A percentile compares a stretch with the other conserved stretches of the same genome.
phyloP scores from a whole-genome alignment of 1,284 basidiomycete genomes.

The Tetrapyrgos nigripes region DNA sequence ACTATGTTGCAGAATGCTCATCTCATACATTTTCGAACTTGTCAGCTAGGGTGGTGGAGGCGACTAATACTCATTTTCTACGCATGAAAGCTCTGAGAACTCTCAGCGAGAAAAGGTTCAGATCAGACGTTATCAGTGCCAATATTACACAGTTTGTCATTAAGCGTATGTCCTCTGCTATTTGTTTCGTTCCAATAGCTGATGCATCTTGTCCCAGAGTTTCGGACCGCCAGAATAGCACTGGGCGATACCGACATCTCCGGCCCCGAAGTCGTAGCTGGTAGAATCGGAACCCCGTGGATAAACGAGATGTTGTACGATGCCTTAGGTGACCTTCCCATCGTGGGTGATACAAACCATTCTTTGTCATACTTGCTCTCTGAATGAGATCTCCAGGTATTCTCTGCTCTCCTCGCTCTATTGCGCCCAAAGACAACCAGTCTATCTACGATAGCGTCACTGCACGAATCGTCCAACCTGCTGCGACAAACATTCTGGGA shows the following conservation, averaged over 20 bases:
- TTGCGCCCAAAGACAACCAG: slow-evolving; percentile 37
- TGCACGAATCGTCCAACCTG: slow-evolving; percentile 34
- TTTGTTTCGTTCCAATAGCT: not conserved
- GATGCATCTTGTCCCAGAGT: slow-evolving; percentile 29
- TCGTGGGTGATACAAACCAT: slow-evolving; percentile 23
- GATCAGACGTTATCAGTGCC: slow-evolving; percentile 40
- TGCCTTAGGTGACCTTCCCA: slow-evolving; percentile 35
- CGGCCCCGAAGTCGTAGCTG: slow-evolving; percentile 26
- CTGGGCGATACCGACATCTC: slow-evolving; percentile 33
- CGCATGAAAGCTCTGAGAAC: slow-evolving; percentile 33
- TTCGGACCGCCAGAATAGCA: slow-evolving; percentile 30
- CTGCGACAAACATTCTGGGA: slow-evolving; percentile 28
- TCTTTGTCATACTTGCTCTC: not conserved
- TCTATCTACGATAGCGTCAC: slow-evolving; percentile 39
- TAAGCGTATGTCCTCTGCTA: slow-evolving; percentile 25
- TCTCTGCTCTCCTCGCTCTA: slow-evolving; percentile 38
- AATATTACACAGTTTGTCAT: slow-evolving; percentile 35
- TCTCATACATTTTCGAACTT: not conserved
- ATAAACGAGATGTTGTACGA: slow-evolving; percentile 22
- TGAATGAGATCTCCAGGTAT: slow-evolving; percentile 31
- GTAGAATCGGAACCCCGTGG: slow-evolving; percentile 8
- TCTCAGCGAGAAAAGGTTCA: slow-evolving; percentile 26
- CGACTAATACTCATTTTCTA: not conserved
- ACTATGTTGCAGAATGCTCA: not conserved
- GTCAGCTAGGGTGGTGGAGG: slow-evolving; percentile 5